Base-by-base conservation (phyloP, 495 filamentous ascomycete genomes). In the Filosporella fistucella region DNA sequence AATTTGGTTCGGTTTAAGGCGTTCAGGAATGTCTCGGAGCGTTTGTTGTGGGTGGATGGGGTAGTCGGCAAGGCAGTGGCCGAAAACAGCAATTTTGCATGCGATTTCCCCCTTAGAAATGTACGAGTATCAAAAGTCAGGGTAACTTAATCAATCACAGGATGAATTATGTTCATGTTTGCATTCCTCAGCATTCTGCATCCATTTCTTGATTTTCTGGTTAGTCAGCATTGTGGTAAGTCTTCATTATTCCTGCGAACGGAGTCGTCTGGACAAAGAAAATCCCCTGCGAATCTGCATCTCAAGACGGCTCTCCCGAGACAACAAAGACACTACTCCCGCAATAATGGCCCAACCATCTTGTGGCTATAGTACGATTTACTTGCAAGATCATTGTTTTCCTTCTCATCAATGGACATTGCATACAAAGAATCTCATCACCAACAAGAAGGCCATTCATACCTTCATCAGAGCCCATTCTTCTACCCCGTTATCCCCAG, bases 331-430 rank as follows among this genome's bases (percentile, higher is more conserved):
- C 41, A 42, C 42, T 38, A 22, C 35, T 33, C 51, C 49, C 52
- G 40, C 49, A 43, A 50, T 53, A 52, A 59, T 55, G 52, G 52
- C 45, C 39, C 47, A 47, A 38, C 45, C 24, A 53, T 33, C 24
- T 41, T 21, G 22, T 56, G 29, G 21, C 33, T 16, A 47, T 39
- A 42, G 39, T 40, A 16, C 34, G 34, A 39, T 47, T 49, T 36
- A 46, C 32, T 49, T 52, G 45, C 41, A 55, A 36, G 41, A 59
- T 50, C 52, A 59, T 59, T 59, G 56, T 59, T 59, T 55, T 53
- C 40, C 45, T 46, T 29, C 38, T 36, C 35, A 49, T 55, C 49
- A 59, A 59, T 58, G 55, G 55, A 21, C n/a, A 22, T 33, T 51
- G 42, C 55, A 52, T 44, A 57, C 52, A 59, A 59, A 55, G 56